phyloP scores from a whole-genome alignment of 2,329 filamentous ascomycete genomes.

The Alternaria consortialis region DNA sequence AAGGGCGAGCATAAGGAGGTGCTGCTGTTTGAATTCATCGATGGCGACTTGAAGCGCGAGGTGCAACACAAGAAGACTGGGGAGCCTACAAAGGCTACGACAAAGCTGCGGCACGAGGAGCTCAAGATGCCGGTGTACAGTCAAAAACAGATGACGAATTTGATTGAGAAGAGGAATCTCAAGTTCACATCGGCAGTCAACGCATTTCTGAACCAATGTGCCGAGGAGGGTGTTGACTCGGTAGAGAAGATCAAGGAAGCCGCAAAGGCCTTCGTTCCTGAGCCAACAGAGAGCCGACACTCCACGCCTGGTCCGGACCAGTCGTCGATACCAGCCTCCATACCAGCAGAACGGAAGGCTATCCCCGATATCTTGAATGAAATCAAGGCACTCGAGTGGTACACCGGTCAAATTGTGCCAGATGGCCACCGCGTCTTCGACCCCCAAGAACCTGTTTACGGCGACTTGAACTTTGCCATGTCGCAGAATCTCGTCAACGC shows the following conservation, averaged over 20 bases:
- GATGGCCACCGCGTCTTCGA: slow-evolving; percentile 93
- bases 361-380: slow-evolving; percentile 88
- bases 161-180: slow-evolving; percentile 89
- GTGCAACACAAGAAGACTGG: slow-evolving; percentile 76
- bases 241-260: slow-evolving; percentile 69
- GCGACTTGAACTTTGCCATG: slow-evolving; percentile 83
- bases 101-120: slow-evolving; percentile 77
- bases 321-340: slow-evolving; percentile 69
- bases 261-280: slow-evolving; percentile 69
- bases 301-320: slow-evolving; percentile 54
- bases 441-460: slow-evolving; percentile 80
- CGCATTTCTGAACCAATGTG: slow-evolving; percentile 78
- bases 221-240: slow-evolving; percentile 70
- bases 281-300: slow-evolving; percentile 59
- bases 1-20: slow-evolving; percentile 68
- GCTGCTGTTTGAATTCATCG: slow-evolving; percentile 89
- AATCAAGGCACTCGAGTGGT: slow-evolving; percentile 84
- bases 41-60: slow-evolving; percentile 87
- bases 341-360: slow-evolving; percentile 80
- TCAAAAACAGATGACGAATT: slow-evolving; percentile 86
- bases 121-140: slow-evolving; percentile 92
- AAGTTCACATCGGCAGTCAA: slow-evolving; percentile 84
- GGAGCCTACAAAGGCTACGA: slow-evolving; percentile 72
- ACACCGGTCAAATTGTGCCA: slow-evolving; percentile 89
- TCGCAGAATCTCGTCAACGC: slow-evolving; percentile 96